Conservation (phyloP, 495 filamentous ascomycete genomes). For the Cercophora sp. region DNA sequence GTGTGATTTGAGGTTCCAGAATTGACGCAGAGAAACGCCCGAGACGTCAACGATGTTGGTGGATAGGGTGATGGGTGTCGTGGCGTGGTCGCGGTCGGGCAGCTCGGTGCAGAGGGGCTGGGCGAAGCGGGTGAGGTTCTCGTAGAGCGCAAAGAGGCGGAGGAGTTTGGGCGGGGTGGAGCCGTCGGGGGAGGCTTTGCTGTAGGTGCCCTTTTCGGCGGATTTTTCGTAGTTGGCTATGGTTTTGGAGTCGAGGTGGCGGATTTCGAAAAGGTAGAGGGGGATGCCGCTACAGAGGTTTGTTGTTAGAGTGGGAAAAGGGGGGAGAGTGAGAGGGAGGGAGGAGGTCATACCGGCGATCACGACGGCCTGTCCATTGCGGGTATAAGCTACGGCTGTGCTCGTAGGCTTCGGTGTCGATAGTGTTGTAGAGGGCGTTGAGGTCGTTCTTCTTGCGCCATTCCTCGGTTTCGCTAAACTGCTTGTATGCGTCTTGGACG, state of each 20-base stretch:
- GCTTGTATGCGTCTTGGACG: conserved; percentile 66
- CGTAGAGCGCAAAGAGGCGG: conserved; percentile 81
- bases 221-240: conserved; percentile 71
- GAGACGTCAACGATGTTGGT: conserved; percentile 90
- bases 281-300: conserved; percentile 65
- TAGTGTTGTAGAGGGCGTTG: conserved; percentile 68
- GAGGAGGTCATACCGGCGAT: conserved; percentile 46
- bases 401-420: conserved; percentile 79
- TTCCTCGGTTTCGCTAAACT: conserved; percentile 85
- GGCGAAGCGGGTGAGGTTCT: conserved; percentile 82
- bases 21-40: conserved; percentile 78
- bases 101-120: conserved; percentile 76
- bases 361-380: conserved; percentile 85
- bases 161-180: conserved; percentile 65
- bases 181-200: conserved; percentile 52
- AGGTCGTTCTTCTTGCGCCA: conserved; percentile 80
- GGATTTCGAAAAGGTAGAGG: conserved; percentile 83
- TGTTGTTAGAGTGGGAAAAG: neutral
- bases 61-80: conserved; percentile 76
- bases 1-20: conserved; percentile 86
- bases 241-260: conserved; percentile 73
- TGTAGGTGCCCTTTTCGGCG: conserved; percentile 47
- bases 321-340: neutral
- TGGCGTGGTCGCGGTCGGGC: conserved; percentile 60
- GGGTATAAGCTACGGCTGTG: conserved; percentile 76